phyloP scores from a whole-genome alignment of 163 green algal genomes.

The Scenedesmus sp. region DNA sequence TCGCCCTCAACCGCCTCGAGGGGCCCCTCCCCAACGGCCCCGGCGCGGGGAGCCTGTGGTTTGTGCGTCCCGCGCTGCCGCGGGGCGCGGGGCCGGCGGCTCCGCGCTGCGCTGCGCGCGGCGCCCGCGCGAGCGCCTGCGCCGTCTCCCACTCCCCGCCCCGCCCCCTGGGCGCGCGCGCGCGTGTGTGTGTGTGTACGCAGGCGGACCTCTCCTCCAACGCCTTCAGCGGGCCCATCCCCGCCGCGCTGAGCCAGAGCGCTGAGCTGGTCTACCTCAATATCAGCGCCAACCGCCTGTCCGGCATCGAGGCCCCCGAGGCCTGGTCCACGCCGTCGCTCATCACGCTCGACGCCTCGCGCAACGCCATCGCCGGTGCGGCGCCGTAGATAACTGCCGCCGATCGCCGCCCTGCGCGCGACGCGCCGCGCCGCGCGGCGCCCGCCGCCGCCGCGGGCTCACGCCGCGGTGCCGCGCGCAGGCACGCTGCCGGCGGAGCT shows the following conservation, averaged over 20 bases:
- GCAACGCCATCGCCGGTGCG: constrained; percentile 26
- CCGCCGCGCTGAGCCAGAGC: constrained; percentile 8
- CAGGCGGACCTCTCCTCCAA: constrained; percentile 45
- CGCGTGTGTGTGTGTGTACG: too few relatives aligned
- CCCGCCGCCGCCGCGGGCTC: too few relatives aligned
- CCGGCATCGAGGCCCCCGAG: neutral
- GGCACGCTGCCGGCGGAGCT: neutral
- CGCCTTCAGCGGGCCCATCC: constrained; percentile 21
- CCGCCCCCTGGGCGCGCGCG: too few relatives aligned
- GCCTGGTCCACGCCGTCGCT: constrained; percentile 17
- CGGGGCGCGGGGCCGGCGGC: too few relatives aligned
- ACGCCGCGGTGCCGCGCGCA: neutral
- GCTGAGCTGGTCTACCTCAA: constrained; percentile 39
- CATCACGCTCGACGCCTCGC: constrained; percentile 26
- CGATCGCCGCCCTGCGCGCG: neutral
- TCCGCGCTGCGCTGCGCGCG: neutral
- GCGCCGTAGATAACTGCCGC: neutral
- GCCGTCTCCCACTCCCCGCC: too few relatives aligned
- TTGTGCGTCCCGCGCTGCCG: constrained; percentile 33
- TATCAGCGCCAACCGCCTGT: constrained; percentile 21
- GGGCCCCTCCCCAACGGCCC: constrained; percentile 24
- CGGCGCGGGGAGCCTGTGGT: constrained; percentile 21
- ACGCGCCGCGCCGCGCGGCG: too few relatives aligned
- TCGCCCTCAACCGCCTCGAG: constrained; percentile 10
- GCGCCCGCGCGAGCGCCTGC: too few relatives aligned